Evolutionary conservation across 2,329 filamentous ascomycete genomes (phyloP).

Genomic region (Harringtonia aguacate): DNA sequence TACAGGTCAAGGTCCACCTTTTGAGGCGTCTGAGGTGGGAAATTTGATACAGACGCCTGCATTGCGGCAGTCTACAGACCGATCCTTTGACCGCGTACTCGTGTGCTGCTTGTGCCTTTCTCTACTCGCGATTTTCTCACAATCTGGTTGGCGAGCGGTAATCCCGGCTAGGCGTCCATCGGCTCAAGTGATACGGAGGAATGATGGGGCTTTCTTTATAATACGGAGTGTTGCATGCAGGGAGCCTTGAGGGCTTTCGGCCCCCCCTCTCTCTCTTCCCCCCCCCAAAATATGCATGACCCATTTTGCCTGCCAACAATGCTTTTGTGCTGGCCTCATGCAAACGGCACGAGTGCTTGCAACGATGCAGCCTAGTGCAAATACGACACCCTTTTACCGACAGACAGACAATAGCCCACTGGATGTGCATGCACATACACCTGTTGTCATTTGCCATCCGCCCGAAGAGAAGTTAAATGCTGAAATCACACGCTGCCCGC

Average conservation of each 20-base stretch:
- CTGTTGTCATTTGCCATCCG: too few species aligned
- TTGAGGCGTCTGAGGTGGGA: conserved; percentile 2
- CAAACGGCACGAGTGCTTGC: background rate
- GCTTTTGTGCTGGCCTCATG: background rate
- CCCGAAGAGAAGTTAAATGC: too few species aligned
- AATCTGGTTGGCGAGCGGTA: conserved; percentile 4
- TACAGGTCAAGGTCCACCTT: conserved; percentile 3
- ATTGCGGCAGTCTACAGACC: conserved; percentile 3
- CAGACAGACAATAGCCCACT: too few species aligned
- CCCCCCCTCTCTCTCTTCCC: background rate
- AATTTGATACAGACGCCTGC: conserved; percentile 2
- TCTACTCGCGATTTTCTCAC: background rate
- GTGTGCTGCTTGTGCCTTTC: background rate
- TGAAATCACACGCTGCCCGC: too few species aligned
- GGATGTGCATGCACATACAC: too few species aligned
- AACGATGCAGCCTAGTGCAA: too few species aligned
- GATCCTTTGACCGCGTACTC: background rate
- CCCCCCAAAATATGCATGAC: background rate
- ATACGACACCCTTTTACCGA: too few species aligned
- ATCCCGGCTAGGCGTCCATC: conserved; percentile 6
- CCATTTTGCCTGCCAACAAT: background rate
- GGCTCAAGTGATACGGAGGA: conserved; percentile 1
- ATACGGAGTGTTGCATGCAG: conserved; percentile 7
- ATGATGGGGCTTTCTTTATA: background rate
- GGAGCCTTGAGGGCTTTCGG: background rate